Evolutionary conservation across 345 rosid species (phyloP), one percentile per base, ranked within the genome.

Genomic region (Linum tenue): DNA sequence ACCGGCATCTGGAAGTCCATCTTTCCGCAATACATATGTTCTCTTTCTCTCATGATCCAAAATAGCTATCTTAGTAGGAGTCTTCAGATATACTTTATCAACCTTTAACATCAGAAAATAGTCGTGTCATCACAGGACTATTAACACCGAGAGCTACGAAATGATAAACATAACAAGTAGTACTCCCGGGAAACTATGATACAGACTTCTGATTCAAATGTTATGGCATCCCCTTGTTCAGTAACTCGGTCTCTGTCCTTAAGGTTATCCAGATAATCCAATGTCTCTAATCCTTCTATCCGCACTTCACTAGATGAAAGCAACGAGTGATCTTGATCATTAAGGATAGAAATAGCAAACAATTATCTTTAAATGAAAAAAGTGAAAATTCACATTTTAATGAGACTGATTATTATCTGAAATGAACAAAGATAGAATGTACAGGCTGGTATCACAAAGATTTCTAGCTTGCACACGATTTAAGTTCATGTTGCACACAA

Each of bases 1-100:
- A 57, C 60, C 37, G 38, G 60, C 60, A 57, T 57, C 60, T n/a
- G 60, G 60, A 57, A 57, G 60, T 17, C 60, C 60, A 57, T 57
- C 60, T 57, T 57, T 57, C 11, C 60, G 60, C 22, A 57, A 5
- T 37, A 57, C 60, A 22, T 17, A 57, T 17, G 60, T 57, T 57
- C 60, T 57, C 37, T 57, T 57, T 10, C 38, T 57, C 7, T 57
- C 60, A 22, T 57, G 60, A 8, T 57, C 60, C 12, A 57, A 17
- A 22, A 57, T 57, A 7, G 60, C 60, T 17, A 57, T 57, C 60
- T 57, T 57, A 7, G 37, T 57, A 31, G 60, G 60, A 37, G 60
- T 57, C 36, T 37, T 57, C 60, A 57, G 38, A 37, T 57, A 57
- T 37, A 57, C 60, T 57, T 37, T 57, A 17, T 57, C 60, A 7